phyloP scores from a whole-genome alignment of 1,139 yeast genomes.

The Saccharomyces uvarum region DNA sequence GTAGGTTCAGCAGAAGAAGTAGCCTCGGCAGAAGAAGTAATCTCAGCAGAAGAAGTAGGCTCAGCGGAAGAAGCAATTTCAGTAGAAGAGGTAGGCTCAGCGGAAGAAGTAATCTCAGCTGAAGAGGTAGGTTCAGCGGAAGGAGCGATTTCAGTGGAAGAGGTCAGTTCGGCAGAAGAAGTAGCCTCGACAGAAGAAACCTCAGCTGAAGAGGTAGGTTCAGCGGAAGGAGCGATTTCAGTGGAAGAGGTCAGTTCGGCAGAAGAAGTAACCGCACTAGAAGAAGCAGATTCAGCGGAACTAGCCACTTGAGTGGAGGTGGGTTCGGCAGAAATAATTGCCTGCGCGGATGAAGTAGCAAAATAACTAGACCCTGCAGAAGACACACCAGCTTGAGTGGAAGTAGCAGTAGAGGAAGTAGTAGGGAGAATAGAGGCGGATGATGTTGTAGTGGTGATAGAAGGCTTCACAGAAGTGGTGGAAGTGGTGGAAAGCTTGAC shows the following conservation, averaged over 20 bases:
- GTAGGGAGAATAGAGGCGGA: no score
- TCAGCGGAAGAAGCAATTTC: constrained; percentile 8
- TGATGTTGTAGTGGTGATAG: background rate
- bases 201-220: constrained; percentile 2
- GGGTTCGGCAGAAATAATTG: background rate
- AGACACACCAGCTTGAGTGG: no score
- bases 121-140: no score
- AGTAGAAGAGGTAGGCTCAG: background rate
- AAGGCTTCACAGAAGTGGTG: background rate
- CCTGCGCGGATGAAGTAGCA: no score
- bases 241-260: constrained; percentile 27
- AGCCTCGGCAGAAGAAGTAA: no score
- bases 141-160: no score
- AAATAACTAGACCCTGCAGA: no score
- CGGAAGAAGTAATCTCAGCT: background rate
- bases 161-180: background rate
- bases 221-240: background rate
- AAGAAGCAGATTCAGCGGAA: constrained; percentile 8
- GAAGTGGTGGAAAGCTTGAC: background rate
- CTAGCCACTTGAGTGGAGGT: constrained; percentile 1
- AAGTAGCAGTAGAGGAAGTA: background rate
- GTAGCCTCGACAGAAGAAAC: constrained; percentile 6
- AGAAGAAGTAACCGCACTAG: constrained; percentile 6
- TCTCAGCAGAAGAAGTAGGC: background rate
- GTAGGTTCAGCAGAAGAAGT: background rate